phyloP scores from a whole-genome alignment of 768 basidiomycete species.

The Pulveroboletus sp. region DNA sequence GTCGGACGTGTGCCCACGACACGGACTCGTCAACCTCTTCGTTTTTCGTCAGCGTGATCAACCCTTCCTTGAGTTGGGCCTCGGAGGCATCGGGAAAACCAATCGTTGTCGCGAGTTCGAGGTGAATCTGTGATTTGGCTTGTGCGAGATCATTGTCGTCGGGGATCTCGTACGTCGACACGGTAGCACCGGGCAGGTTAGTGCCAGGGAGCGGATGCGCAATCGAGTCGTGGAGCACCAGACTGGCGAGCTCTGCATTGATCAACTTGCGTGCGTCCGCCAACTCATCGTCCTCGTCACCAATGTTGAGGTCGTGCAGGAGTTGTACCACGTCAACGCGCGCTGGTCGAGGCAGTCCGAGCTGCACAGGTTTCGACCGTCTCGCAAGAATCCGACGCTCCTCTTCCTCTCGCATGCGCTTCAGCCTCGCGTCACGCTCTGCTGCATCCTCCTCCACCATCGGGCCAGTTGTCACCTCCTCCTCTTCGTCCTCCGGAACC shows the following conservation, averaged over 20 bases:
- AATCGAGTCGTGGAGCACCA: slow-evolving; percentile 87
- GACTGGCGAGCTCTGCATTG: slow-evolving; percentile 68
- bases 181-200: slow-evolving; percentile 63
- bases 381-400: slow-evolving; percentile 77
- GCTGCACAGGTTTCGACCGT: slow-evolving; percentile 77
- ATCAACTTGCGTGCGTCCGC: slow-evolving; percentile 59
- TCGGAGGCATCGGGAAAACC: slow-evolving; percentile 84
- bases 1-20: slow-evolving; percentile 72
- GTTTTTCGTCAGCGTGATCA: slow-evolving; percentile 57
- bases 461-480: slow-evolving; percentile 27
- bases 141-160: slow-evolving; percentile 66
- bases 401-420: slow-evolving; percentile 66
- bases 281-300: slow-evolving; percentile 46
- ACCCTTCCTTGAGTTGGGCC: slow-evolving; percentile 72
- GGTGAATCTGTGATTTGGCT: slow-evolving; percentile 70
- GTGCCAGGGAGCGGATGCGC: slow-evolving; percentile 88
- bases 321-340: slow-evolving; percentile 71
- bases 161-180: slow-evolving; percentile 70
- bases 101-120: slow-evolving; percentile 73
- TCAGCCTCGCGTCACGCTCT: slow-evolving; percentile 77
- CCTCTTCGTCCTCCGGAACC: slow-evolving; percentile 83
- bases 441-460: slow-evolving; percentile 80
- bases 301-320: slow-evolving; percentile 53
- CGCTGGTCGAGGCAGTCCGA: slow-evolving; percentile 78
- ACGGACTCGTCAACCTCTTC: slow-evolving; percentile 56